Evolutionary conservation across 2,329 filamentous ascomycete genomes (phyloP), one percentile per base, ranked within the genome.

Genomic region (Teratosphaeria epicoccoides): DNA sequence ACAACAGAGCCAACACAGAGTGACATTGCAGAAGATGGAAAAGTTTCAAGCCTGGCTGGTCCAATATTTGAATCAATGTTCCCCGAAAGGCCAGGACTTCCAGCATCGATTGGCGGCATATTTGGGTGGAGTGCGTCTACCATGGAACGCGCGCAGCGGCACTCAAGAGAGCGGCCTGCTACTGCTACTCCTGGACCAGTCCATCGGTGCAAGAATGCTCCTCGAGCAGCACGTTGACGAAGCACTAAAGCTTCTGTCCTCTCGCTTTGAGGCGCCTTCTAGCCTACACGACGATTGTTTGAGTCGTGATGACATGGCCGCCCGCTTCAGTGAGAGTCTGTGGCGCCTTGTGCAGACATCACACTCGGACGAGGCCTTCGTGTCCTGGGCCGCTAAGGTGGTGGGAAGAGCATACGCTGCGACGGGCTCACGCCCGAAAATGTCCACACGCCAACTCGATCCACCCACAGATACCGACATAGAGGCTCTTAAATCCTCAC

Each of bases 301-400:
- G 24, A 80, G 80, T 24, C 76, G 75, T 0, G 88, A 95, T 63
- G 64, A 76, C 14, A 75, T 81, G 43, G 83, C 88, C 10, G 67
- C 80, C 11, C 67, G 46, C 26, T 59, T 60, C 44, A 51, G 55
- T 7, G 49, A 59, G 11, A 48, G 50, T 22, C 47, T 66, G 22
- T 63, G 61, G 61, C 53, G 61, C 37, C 49, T 59, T 2, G 14
- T 60, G 9, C 49, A 53, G 46, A 48, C 46, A 10, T 43, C 49
- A 6, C n/a, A 52, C 71, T 20, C 57, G 11, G 44, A 50, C 46
- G 50, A 52, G 2, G 24, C 17, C 6, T 64, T 65, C 51, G 72
- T 88, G 0, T 73, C 87, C 1, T 98, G 94, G 94, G 86, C 87
- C 44, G 90, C 87, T 2, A 80, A 84, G 56, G 85, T 90, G 2